phyloP scores from a whole-genome alignment of 208 protist genomes.

The Tritrichomonas foetus region DNA sequence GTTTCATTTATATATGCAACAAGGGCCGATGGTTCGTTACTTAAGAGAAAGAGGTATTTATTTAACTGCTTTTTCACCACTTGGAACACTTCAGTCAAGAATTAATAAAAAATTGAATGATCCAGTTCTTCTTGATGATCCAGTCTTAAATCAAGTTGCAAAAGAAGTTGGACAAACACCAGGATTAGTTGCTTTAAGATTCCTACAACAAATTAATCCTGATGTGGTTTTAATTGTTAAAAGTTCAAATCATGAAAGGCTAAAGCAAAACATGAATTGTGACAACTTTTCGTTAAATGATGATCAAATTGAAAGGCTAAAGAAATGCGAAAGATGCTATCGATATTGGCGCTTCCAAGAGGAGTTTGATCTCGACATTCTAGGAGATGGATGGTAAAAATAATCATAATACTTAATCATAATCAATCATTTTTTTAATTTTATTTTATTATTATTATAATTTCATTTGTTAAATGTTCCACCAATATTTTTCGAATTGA shows the following conservation, averaged over 20 bases:
- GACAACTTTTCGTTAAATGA: not conserved
- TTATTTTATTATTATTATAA: too few relatives aligned
- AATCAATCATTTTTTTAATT: too few relatives aligned
- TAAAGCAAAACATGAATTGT: not conserved
- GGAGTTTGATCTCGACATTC: not conserved
- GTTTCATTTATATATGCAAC: conserved; percentile 20
- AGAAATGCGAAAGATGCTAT: not conserved
- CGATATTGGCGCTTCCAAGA: not conserved
- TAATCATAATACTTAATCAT: too few relatives aligned
- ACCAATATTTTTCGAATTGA: too few relatives aligned
- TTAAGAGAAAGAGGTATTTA: not conserved
- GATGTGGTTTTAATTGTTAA: not conserved
- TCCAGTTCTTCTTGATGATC: not conserved
- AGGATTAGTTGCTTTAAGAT: not conserved
- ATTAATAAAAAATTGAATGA: too few relatives aligned
- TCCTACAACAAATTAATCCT: not conserved
- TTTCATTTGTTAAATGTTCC: too few relatives aligned
- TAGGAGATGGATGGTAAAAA: not conserved
- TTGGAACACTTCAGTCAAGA: too few relatives aligned
- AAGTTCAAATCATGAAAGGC: not conserved
- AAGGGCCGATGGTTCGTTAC: not conserved
- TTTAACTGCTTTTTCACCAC: not conserved
- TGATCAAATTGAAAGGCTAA: not conserved
- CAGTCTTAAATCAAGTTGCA: not conserved
- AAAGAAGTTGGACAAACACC: not conserved